Base-by-base conservation (phyloP, 257 asterid genomes). In the Ophiorrhiza pumila region DNA sequence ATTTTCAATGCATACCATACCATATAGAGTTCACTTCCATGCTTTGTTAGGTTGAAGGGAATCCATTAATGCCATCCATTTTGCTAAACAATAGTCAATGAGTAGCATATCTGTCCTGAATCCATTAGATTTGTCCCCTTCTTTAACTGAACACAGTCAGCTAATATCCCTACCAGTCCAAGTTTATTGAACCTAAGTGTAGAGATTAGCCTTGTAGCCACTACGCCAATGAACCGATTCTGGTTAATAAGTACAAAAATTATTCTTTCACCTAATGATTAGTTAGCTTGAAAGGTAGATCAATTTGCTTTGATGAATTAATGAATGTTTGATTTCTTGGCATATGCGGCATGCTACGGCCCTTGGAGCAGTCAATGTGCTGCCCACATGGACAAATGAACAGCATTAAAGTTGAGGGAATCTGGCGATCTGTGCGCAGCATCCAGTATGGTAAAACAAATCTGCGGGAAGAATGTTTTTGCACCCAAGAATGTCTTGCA, bases 341-440 rank as follows among this genome's bases (percentile, higher is more conserved):
- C 76, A 45, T 52, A 49, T 65, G 41, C 62, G 39, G 73, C n/a
- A 64, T 64, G 50, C 27, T 59, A 8, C 27, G 63, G 61, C 32
- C 64, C 13, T 27, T 37, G 27, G 47, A 62, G 72, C 60, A 64
- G 68, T 57, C 68, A 57, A 25, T 79, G 42, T 71, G 80, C 68
- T 61, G 73, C 55, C 75, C 75, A 72, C 72, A 71, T 71, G 80
- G 42, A 57, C 53, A 56, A 71, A 31, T 47, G 25, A 60, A 43
- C 58, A 2, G 29, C 23, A 15, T 70, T 29, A 27, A 67, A 49
- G 31, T 61, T 55, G 70, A 35, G 53, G 60, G 81, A 76, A 80
- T 76, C 78, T 77, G 37, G 5, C 72, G 81, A 76, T 65, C 84
- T 72, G 81, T 75, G 39, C 29, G 46, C 39, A 17, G 76, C 81